Percentiles rank a stretch among this genome's conserved stretches.
phyloP scores from a whole-genome alignment of 139 green algal species.

The Haematococcus lacustris region DNA sequence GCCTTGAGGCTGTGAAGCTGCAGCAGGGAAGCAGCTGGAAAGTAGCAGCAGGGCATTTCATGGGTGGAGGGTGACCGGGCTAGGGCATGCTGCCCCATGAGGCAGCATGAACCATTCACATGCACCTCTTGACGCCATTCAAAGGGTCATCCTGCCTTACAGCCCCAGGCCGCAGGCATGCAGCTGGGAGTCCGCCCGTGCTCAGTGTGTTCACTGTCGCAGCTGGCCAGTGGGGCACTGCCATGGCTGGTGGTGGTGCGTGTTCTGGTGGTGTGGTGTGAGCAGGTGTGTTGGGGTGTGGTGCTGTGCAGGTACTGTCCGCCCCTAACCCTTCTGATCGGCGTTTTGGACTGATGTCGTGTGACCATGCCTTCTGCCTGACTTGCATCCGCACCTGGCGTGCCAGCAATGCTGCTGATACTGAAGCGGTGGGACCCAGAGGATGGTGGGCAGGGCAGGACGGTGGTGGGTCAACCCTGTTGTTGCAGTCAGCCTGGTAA shows the following conservation, averaged over 20 bases:
- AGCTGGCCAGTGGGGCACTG: neutral
- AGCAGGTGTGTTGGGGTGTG: neutral
- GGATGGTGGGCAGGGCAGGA: neutral
- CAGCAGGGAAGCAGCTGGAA: neutral
- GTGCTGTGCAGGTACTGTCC: neutral
- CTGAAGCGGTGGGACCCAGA: conserved; percentile 36
- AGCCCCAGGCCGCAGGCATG: no score
- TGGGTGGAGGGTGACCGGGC: neutral
- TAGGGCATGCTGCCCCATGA: neutral
- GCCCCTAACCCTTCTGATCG: neutral
- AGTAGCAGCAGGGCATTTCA: neutral
- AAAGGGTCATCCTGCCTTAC: neutral
- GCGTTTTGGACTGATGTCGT: conserved; percentile 74
- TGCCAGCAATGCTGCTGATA: conserved; percentile 35
- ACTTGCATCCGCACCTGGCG: conserved; percentile 78
- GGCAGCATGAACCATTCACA: neutral
- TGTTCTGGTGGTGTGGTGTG: no score
- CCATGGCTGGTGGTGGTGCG: no score
- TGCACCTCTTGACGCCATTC: no score
- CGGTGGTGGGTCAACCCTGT: neutral
- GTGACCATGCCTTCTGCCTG: conserved; percentile 81
- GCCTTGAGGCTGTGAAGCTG: neutral
- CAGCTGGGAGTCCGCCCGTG: no score
- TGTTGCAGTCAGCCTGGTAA: no score
- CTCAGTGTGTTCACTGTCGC: neutral